Base-by-base conservation (phyloP, 257 asterid genomes). In the Lantana camara region DNA sequence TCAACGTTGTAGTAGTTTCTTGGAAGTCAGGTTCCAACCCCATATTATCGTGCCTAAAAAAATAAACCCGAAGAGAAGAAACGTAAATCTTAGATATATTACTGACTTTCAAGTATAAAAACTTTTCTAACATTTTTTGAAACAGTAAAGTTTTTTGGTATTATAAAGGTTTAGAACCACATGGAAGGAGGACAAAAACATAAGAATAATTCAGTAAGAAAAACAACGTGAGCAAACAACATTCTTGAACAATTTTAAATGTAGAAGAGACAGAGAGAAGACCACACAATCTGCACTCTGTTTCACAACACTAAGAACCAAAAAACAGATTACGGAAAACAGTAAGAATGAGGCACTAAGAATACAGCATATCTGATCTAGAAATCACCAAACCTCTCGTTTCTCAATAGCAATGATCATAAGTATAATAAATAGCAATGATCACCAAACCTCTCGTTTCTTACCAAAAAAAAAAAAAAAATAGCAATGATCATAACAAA, bases 1-100 rank as follows among this genome's bases (percentile, higher is more conserved):
- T 40, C 65, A 22, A 59, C 65, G 4, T 59, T 59, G 37, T 40
- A 40, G 52, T 30, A 55, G n/a, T 9, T 23, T 53, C 22, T 53
- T 19, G 3, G 0, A 29, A 10, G 7, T 29, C 6, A 3, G 1
- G 20, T n/a, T n/a, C n/a, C 14, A 53, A 1, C 13, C 30, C 41
- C 41, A 55, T 17, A 19, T 55, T 30, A 21, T 55, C 9, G n/a
- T n/a, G 45, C n/a, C 38, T n/a, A 11, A n/a, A 16, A 23, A n/a
- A 16, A 12, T n/a, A 12, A 55, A 10, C 10, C 15, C 17, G 12
- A 9, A 50, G 13, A 35, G 1, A 16, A 1, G 12, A 22, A 22
- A 50, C 10, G 9, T 4, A n/a, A n/a, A n/a, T 13, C 13, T 30
- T 19, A 19, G 22, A 49, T n/a, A n/a, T n/a, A n/a, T n/a, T n/a